phyloP scores from a whole-genome alignment of 2,329 filamentous ascomycete species.

The Venturia pyrina region DNA sequence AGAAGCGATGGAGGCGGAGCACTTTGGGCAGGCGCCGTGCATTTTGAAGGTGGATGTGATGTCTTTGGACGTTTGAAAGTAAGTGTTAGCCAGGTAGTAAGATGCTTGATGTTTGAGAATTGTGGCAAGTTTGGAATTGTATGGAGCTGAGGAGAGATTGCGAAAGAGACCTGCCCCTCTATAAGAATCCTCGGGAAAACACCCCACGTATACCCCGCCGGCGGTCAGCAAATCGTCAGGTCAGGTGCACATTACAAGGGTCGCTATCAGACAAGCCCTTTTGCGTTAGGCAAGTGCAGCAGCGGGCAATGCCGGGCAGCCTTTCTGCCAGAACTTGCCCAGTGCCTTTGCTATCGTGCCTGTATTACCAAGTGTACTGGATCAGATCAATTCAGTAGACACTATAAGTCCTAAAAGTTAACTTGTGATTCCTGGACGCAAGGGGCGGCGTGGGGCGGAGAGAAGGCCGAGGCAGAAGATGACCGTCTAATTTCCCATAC shows the following conservation, averaged over 20 bases:
- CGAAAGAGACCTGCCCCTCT: neutral
- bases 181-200: neutral
- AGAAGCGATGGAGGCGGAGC: conserved; percentile 23
- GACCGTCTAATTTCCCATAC: no score
- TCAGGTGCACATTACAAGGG: conserved; percentile 3
- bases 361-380: neutral
- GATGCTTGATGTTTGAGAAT: neutral
- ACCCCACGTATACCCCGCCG: neutral
- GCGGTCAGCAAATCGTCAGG: neutral
- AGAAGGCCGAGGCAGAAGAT: no score
- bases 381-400: no score
- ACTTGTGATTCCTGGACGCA: no score
- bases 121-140: neutral
- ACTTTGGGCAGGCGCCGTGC: conserved; percentile 27
- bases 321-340: neutral
- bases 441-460: no score
- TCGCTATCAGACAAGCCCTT: neutral
- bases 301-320: neutral
- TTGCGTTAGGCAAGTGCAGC: neutral
- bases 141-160: neutral
- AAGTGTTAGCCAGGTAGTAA: neutral
- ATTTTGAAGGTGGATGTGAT: neutral
- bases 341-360: neutral
- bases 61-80: neutral
- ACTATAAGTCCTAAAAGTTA: no score